A percentile compares a stretch with the other conserved stretches of the same genome.
Conservation (phyloP, 2,329 filamentous ascomycete species). For the Emmonsia crescens region DNA sequence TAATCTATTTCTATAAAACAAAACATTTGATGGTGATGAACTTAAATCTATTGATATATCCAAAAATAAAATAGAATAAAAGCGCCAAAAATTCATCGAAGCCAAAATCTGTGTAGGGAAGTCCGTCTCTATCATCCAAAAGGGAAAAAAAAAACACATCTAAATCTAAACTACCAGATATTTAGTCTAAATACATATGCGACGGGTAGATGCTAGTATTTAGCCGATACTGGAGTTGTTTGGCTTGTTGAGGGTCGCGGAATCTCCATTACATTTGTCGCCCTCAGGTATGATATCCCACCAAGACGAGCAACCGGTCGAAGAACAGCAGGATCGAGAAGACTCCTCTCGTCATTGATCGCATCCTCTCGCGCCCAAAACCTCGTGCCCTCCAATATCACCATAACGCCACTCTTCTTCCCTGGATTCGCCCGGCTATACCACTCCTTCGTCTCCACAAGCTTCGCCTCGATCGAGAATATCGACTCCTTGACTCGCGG, state of each 20-base stretch:
- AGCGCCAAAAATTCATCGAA: background rate
- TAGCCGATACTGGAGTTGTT: background rate
- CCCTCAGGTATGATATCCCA: conserved; percentile 72
- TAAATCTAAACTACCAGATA: background rate
- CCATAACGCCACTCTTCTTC: conserved; percentile 63
- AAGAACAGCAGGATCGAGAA: conserved; percentile 66
- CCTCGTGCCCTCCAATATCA: conserved; percentile 67
- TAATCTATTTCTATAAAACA: background rate
- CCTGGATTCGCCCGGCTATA: conserved; percentile 60
- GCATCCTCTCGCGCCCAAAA: conserved; percentile 91
- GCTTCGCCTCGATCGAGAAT: conserved; percentile 69
- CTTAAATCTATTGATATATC: background rate
- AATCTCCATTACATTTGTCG: conserved; percentile 61
- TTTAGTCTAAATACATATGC: background rate
- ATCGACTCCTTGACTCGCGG: conserved; percentile 72
- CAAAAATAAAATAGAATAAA: background rate
- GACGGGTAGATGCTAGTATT: background rate
- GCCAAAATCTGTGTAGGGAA: background rate
- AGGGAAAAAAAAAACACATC: background rate
- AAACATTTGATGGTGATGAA: background rate
- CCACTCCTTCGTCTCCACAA: conserved; percentile 66
- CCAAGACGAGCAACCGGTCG: conserved; percentile 68
- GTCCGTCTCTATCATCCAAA: background rate
- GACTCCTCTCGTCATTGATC: conserved; percentile 61
- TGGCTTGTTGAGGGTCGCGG: conserved; percentile 32